phyloP scores from a whole-genome alignment of 768 basidiomycete genomes.

The Hygrocybe coccinea region DNA sequence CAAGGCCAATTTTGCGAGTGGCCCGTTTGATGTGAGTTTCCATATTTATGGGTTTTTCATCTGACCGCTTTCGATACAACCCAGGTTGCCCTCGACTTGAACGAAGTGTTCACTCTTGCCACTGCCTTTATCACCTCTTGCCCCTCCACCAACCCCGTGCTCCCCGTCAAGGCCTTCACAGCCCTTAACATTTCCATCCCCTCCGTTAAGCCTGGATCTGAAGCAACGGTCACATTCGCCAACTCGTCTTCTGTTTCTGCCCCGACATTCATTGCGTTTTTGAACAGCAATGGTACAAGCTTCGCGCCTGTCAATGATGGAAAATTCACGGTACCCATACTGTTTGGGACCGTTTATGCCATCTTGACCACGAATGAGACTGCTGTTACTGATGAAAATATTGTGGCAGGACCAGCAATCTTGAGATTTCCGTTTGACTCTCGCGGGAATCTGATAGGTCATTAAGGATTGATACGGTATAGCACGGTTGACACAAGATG shows the following conservation, averaged over 20 bases:
- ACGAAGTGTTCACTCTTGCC: slow-evolving; percentile 35
- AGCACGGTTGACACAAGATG: no score
- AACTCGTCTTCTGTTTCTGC: no score
- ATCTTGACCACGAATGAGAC: slow-evolving; percentile 35
- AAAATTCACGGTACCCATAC: slow-evolving; percentile 33
- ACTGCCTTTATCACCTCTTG: slow-evolving; percentile 49
- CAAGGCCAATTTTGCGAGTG: slow-evolving; percentile 41
- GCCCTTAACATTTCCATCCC: slow-evolving; percentile 33
- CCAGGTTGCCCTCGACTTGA: slow-evolving; percentile 31
- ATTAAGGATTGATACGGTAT: no score
- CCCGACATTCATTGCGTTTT: slow-evolving; percentile 39
- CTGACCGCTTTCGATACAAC: slow-evolving; percentile 43
- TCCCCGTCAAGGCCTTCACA: slow-evolving; percentile 52
- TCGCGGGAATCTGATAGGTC: slow-evolving; percentile 10
- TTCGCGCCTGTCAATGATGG: slow-evolving; percentile 30
- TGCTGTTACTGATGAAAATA: slow-evolving; percentile 34
- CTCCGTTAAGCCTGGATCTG: slow-evolving; percentile 28
- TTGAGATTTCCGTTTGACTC: slow-evolving; percentile 19
- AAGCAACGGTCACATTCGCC: slow-evolving; percentile 2
- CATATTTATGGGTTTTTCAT: slow-evolving; percentile 29
- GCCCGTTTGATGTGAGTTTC: slow-evolving; percentile 44
- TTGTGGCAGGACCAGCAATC: slow-evolving; percentile 45
- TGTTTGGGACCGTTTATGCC: slow-evolving; percentile 47
- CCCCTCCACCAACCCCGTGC: slow-evolving; percentile 48
- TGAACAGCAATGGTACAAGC: slow-evolving; percentile 38